Evolutionary conservation across 805 yeast genomes (phyloP), one percentile per base, ranked within the genome.

Genomic region (Millerago galiae): DNA sequence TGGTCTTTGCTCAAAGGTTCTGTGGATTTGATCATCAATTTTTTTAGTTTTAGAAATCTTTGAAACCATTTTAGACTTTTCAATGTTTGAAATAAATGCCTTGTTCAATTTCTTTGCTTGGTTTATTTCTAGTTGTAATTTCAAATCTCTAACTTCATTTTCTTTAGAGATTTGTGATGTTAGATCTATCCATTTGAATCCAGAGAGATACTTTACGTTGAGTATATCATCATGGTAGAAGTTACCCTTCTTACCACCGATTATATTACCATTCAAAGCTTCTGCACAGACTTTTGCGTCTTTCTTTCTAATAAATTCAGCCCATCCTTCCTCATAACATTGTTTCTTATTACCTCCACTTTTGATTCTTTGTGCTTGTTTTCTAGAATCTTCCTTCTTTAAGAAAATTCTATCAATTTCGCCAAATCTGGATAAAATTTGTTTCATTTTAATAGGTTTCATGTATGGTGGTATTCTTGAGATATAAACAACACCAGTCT

Each of bases 291-390:
- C 62, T 59, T 91, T 91, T 1, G 98, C 99, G 54, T 88, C 86
- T 52, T 74, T 76, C 59, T 93, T 93, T 55, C 78, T 77, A 21
- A 74, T 66, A 62, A 86, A 93, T 64, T 93, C 99, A 8, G 85
- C 93, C 99, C 99, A 93, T 12, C 99, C 99, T 68, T 91, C 99
- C 25, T 83, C 86, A 58, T 77, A 93, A 65, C 76, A 83, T 58
- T 74, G 74, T 63, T 90, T 90, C 61, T 88, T 89, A 62, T 91
- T 93, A 17, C 99, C 98, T 12, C 98, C 98, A 48, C 77, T 74
- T 55, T 83, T 84, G 16, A 86, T 79, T 53, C 99, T 70, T 38
- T 73, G 71, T 40, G 75, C 77, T 54, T 88, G 71, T 8, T 71
- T 71, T 25, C 74, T 67, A 9, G 79, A 72, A 49, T 83, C 85